These are phyloP conservation scores for Pseudonitzschia multiseries DNA, from an alignment of 108 stramenopile genomes.

Conservation along the genomic window DNA sequence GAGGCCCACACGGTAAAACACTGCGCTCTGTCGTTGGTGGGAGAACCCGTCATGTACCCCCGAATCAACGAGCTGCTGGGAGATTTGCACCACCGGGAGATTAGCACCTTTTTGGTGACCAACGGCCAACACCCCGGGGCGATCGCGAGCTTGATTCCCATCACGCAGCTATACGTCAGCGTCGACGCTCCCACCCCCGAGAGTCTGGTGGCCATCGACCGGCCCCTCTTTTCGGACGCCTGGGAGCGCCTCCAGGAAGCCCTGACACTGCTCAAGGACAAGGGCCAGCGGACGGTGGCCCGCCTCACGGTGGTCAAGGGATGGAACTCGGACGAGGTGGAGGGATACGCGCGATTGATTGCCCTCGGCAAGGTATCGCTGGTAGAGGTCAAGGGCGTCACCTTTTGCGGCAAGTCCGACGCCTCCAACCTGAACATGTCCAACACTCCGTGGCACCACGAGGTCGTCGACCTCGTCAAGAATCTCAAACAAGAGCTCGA, in stretches of 20 bases:
- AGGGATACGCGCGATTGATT: slow-evolving; percentile 90
- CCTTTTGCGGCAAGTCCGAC: slow-evolving; percentile 95
- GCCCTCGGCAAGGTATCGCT: slow-evolving; percentile 86
- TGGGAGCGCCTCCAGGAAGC: slow-evolving; percentile 91
- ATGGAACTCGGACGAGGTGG: slow-evolving; percentile 91
- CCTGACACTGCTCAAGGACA: slow-evolving; percentile 68
- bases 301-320: slow-evolving; percentile 95
- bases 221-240: slow-evolving; percentile 93
- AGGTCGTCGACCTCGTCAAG: slow-evolving; percentile 75
- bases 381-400: slow-evolving; percentile 96
- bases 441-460: slow-evolving; percentile 96
- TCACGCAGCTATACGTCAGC: slow-evolving; percentile 93
- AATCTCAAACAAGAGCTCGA: slow-evolving; percentile 65
- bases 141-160: slow-evolving; percentile 84
- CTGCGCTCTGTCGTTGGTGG: slow-evolving; percentile 87
- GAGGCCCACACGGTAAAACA: slow-evolving; percentile 91
- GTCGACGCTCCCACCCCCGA: slow-evolving; percentile 95
- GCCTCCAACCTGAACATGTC: slow-evolving; percentile 95
- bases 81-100: slow-evolving; percentile 86
- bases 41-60: slow-evolving; percentile 97
- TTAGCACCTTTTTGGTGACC: slow-evolving; percentile 94
- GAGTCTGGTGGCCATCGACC: slow-evolving; percentile 86
- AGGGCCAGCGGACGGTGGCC: slow-evolving; percentile 94
- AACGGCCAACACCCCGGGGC: slow-evolving; percentile 96
- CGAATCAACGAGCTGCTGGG: slow-evolving; percentile 87